Base-by-base conservation (phyloP, 2,329 filamentous ascomycete genomes). In the Penicillium griseofulvum region DNA sequence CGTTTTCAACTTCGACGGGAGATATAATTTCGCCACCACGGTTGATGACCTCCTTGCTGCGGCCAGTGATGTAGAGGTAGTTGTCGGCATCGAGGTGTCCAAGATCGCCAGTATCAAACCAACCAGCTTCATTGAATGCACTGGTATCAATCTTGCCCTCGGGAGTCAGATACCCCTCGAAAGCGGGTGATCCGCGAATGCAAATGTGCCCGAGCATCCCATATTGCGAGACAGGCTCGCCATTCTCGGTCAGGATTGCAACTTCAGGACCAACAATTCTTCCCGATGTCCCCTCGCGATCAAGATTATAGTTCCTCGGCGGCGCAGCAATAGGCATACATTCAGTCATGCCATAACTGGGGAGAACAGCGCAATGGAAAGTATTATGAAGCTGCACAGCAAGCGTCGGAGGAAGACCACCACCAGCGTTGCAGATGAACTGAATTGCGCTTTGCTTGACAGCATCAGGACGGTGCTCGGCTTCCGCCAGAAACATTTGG, bases 281-380 rank as follows among this genome's bases (percentile, higher is more conserved):
- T 26, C 81, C 81, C 1, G 81, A 83, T 3, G 81, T 83, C 2
- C 81, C 81, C 39, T 77, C 72, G 4, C 79, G 77, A 51, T 82
- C 80, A 5, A 83, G 72, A 28, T 69, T 68, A 61, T 83, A 83
- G 57, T 77, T 65, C n/a, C 82, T 68, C 0, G 80, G 81, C 2
- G 81, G 81, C 3, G 80, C 82, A 3, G 80, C 81, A 44, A 83
- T 83, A 0, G 81, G 81, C 80, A 83, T 83, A 60, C 81, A 83
- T 70, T 83, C 81, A 1, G 81, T 84, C 81, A 84, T 83, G 17
- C 81, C 82, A 60, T 84, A 84, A 58, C 80, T 83, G 2, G 81
- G 81, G 17, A 84, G 71, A 3, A 84, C 77, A 2, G 74, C 74
- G 53, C 79, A 81, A 11, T 74, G 68, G 66, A 84, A 84, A 0